Evolutionary conservation across 176 grass and related monocot genomes (phyloP).

Genomic region (Olyra latifolia): DNA sequence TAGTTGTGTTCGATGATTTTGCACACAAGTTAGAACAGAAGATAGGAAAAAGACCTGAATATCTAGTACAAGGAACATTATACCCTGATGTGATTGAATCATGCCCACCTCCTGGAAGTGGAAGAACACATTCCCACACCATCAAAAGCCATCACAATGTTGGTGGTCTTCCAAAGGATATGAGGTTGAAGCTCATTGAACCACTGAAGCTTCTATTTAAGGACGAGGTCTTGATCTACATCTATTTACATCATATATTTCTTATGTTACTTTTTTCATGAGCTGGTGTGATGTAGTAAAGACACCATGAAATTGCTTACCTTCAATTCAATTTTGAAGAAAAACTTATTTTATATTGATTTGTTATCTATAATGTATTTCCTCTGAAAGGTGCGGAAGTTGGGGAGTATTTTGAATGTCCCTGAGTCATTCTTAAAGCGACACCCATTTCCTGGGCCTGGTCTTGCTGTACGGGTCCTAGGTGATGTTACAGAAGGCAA

Average conservation of each 20-base stretch:
- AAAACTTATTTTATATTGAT: not conserved
- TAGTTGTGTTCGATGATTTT: slow-evolving; percentile 86
- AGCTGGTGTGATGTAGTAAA: not conserved
- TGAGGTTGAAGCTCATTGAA: slow-evolving; percentile 87
- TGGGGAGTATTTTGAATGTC: slow-evolving; percentile 80
- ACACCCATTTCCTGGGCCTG: slow-evolving; percentile 93
- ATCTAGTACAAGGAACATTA: slow-evolving; percentile 83
- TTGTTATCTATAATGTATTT: not conserved
- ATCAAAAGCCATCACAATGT: slow-evolving; percentile 98
- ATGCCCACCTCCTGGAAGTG: slow-evolving; percentile 81
- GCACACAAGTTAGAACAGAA: slow-evolving; percentile 59
- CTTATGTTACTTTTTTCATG: not conserved
- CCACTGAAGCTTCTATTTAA: slow-evolving; percentile 90
- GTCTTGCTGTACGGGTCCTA: slow-evolving; percentile 80
- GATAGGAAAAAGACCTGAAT: slow-evolving; percentile 61
- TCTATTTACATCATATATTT: not conserved
- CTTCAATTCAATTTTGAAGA: not conserved
- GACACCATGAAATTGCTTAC: not conserved
- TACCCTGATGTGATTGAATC: slow-evolving; percentile 97
- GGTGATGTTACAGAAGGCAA: slow-evolving; percentile 94
- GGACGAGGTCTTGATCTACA: slow-evolving; percentile 58
- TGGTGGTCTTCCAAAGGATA: slow-evolving; percentile 76
- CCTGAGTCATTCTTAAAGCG: slow-evolving; percentile 89
- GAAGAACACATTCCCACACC: slow-evolving; percentile 77
- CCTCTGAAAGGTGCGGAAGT: slow-evolving; percentile 65